Evolutionary conservation across 2,329 filamentous ascomycete genomes (phyloP), one percentile per base, ranked within the genome.

Genomic region (Botrytis fabae): DNA sequence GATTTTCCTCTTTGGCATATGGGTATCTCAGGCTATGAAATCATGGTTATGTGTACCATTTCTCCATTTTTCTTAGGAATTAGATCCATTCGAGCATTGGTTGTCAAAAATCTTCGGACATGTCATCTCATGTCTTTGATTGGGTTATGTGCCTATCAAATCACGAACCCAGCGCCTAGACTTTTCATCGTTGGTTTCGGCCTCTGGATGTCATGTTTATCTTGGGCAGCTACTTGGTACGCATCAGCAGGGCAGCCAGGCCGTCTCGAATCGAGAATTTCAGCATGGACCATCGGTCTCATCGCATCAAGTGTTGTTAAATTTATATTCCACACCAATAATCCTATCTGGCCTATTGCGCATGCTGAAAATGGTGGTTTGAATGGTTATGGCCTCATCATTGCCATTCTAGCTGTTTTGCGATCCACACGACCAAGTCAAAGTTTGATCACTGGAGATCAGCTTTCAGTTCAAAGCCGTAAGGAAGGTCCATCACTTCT

Each of bases 1-100:
- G 92, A 97, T 83, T 99, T 99, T 81, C 96, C 96, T 22, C 88
- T 99, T 18, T 99, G 96, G 96, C 90, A 98, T 82, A 99, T 99
- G 96, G 96, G 96, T 42, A 97, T 99, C 74, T 98, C 95, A 6
- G 96, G 96, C 75, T 99, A 96, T 80, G 96, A 99, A 83, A 92
- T 91, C 61, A 86, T 97, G 77, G 91, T 99, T 79, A 92, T 98
- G 90, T 89, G 88, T 68, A 95, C 93, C 5, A 82, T 95, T 69
- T 93, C 95, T 7, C 96, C 96, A 0, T 85, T 95, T 57, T 82
- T 98, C 32, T 89, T 99, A 61, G 90, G 87, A 35, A 91, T 94
- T 75, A 87, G 86, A 64, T 85, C 90, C 1, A 74, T 98, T 28
- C 91, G 94, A 74, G 88, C 87, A 57, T 81, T 93, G 25, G 86